These are phyloP conservation scores for Leccinum angustisporum DNA, from an alignment of 1,284 basidiomycete species.

Conservation along the genomic window DNA sequence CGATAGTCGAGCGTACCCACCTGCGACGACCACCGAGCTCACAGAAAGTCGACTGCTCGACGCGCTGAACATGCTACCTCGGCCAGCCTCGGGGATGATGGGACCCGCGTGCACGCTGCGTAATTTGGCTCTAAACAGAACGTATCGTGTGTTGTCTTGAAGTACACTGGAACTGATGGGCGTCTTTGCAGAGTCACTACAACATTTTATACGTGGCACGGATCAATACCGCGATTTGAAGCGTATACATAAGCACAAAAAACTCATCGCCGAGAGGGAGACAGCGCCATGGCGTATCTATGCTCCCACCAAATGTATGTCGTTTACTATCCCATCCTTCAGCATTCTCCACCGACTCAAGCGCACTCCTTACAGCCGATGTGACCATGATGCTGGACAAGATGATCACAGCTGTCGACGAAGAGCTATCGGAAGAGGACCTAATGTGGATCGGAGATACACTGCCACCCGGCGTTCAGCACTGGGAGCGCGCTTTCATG, in stretches of 20 bases:
- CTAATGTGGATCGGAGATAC: conserved; percentile 22
- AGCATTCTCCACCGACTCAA: not conserved
- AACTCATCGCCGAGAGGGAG: conserved; percentile 18
- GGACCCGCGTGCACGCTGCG: conserved; percentile 26
- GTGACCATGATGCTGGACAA: conserved; percentile 26
- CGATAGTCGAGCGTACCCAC: not conserved
- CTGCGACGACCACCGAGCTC: not conserved
- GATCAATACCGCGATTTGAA: conserved; percentile 19
- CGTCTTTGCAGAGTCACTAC: conserved; percentile 15
- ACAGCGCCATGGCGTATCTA: conserved; percentile 16
- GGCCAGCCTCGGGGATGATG: conserved; percentile 24
- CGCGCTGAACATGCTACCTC: not conserved
- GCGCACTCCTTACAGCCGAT: conserved; percentile 13
- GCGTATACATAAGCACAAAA: conserved; percentile 14
- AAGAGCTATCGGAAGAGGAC: conserved; percentile 16
- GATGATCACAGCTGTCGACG: conserved; percentile 26
- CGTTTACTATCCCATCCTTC: not conserved
- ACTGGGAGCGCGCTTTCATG: not conserved
- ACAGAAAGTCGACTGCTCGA: not conserved
- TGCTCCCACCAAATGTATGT: conserved; percentile 24
- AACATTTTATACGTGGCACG: not conserved
- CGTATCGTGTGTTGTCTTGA: not conserved
- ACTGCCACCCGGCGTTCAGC: not conserved
- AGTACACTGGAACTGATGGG: conserved; percentile 3
- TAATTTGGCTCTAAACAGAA: conserved; percentile 15